Evolutionary conservation across 2,329 filamentous ascomycete species (phyloP).

Genomic region (Cordyceps sp.): DNA sequence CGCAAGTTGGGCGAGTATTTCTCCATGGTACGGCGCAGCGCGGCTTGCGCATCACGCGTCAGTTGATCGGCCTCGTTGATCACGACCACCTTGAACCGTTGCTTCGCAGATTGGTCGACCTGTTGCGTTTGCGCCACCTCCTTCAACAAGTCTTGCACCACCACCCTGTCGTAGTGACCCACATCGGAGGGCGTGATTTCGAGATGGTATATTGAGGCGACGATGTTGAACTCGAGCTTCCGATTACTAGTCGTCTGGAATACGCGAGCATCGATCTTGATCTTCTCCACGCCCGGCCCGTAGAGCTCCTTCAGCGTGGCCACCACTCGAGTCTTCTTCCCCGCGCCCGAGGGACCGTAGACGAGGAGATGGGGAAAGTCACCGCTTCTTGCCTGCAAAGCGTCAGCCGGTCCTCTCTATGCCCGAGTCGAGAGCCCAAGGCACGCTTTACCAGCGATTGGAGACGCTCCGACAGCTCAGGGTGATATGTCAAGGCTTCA

Average conservation of each 20-base stretch:
- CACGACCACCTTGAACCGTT: constrained; percentile 95
- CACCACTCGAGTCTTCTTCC: constrained; percentile 94
- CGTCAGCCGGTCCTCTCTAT: constrained; percentile 1
- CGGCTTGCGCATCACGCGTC: constrained; percentile 86
- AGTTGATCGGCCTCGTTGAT: constrained; percentile 98
- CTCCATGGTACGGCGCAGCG: constrained; percentile 91
- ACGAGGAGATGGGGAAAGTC: constrained; percentile 97
- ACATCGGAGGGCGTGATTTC: constrained; percentile 97
- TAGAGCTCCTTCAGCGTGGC: constrained; percentile 91
- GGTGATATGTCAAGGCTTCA: constrained; percentile 70
- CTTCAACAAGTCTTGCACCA: constrained; percentile 88
- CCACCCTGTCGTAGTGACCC: constrained; percentile 88
- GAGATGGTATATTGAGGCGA: constrained; percentile 90
- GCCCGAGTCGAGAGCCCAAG: neutral
- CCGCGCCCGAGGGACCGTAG: constrained; percentile 89
- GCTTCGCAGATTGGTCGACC: constrained; percentile 80
- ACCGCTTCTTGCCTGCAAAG: constrained; percentile 71
- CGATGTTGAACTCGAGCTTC: constrained; percentile 98
- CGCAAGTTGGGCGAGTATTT: constrained; percentile 95
- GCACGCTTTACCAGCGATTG: constrained; percentile 56
- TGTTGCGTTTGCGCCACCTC: constrained; percentile 98
- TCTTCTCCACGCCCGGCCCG: constrained; percentile 95
- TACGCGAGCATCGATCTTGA: constrained; percentile 94
- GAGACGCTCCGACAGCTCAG: constrained; percentile 73
- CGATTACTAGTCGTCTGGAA: constrained; percentile 93